These are phyloP conservation scores for Phlebiopsis gigantea DNA, from an alignment of 768 basidiomycete genomes.

Conservation along the genomic window DNA sequence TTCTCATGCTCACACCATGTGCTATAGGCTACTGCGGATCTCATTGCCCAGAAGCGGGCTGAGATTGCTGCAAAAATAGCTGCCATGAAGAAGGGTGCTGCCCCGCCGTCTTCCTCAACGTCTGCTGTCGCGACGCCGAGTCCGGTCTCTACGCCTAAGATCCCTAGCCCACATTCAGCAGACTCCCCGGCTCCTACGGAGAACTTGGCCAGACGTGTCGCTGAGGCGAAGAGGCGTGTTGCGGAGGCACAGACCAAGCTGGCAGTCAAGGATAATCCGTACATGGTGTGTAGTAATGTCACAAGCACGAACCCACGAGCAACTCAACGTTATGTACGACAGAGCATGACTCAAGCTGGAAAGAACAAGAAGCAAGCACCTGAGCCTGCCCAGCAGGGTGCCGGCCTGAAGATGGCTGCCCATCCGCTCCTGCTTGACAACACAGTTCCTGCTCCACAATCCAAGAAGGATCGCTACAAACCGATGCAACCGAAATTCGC, in stretches of 20 bases:
- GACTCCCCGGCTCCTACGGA: constrained; percentile 49
- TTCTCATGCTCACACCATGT: neutral
- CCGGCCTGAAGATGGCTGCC: constrained; percentile 85
- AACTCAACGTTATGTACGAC: neutral
- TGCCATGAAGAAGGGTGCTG: constrained; percentile 50
- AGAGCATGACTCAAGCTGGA: constrained; percentile 50
- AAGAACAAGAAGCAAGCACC: constrained; percentile 53
- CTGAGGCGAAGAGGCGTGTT: constrained; percentile 82
- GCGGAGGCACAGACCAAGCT: constrained; percentile 76
- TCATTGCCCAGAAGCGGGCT: constrained; percentile 79
- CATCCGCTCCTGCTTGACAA: constrained; percentile 80
- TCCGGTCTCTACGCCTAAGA: constrained; percentile 21
- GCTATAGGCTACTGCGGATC: constrained; percentile 42
- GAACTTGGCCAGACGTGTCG: constrained; percentile 66
- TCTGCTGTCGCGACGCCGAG: constrained; percentile 25
- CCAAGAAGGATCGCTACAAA: constrained; percentile 90
- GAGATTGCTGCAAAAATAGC: constrained; percentile 85
- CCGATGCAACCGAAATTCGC: constrained; percentile 99
- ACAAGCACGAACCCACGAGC: neutral
- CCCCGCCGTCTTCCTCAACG: constrained; percentile 14
- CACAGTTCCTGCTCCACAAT: constrained; percentile 52
- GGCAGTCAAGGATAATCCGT: constrained; percentile 77
- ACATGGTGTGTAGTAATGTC: constrained; percentile 57
- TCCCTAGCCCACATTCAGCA: constrained; percentile 18
- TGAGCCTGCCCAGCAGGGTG: constrained; percentile 71